Percentiles rank a stretch among this genome's conserved stretches.
Evolutionary conservation across 2,329 filamentous ascomycete species (phyloP).

Genomic region (Neocucurbitaria cava): DNA sequence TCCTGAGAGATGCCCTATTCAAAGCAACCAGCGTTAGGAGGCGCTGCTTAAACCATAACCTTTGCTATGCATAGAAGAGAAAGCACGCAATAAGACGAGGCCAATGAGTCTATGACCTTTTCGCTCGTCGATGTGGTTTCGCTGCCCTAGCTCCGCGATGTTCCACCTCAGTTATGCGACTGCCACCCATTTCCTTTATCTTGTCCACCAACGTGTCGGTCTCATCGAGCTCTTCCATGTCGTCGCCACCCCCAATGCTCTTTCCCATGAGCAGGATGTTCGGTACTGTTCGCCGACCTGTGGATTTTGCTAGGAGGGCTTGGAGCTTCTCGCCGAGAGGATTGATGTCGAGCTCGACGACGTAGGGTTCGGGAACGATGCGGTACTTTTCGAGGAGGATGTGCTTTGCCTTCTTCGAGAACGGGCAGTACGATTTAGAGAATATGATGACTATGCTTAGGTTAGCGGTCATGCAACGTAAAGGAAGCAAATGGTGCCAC

Average conservation of each 20-base stretch:
- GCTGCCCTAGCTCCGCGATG: slow-evolving; percentile 19
- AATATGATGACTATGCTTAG: slow-evolving; percentile 80
- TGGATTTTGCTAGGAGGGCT: slow-evolving; percentile 72
- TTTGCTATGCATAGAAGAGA: slow-evolving; percentile 4
- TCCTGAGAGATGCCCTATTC: background rate
- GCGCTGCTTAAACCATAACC: background rate
- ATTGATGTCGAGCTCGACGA: slow-evolving; percentile 90
- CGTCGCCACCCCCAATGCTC: slow-evolving; percentile 90
- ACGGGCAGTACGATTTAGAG: slow-evolving; percentile 91
- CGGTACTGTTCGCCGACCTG: slow-evolving; percentile 84
- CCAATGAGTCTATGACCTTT: slow-evolving; percentile 2
- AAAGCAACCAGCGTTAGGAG: background rate
- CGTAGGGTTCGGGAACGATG: slow-evolving; percentile 81
- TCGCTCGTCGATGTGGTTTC: slow-evolving; percentile 12
- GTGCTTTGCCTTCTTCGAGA: slow-evolving; percentile 82
- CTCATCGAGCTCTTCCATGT: slow-evolving; percentile 72
- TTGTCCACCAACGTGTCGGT: slow-evolving; percentile 72
- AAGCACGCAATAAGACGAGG: background rate
- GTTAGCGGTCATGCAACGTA: slow-evolving; percentile 15
- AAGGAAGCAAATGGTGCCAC: slow-evolving; percentile 3
- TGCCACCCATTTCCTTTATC: slow-evolving; percentile 76
- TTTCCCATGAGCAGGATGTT: slow-evolving; percentile 89
- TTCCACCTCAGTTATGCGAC: slow-evolving; percentile 59
- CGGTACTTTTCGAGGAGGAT: slow-evolving; percentile 84
- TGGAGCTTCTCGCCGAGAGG: slow-evolving; percentile 77